Evolutionary conservation across 2,329 filamentous ascomycete species (phyloP).

Genomic region (Pseudohalonectria lignicola): DNA sequence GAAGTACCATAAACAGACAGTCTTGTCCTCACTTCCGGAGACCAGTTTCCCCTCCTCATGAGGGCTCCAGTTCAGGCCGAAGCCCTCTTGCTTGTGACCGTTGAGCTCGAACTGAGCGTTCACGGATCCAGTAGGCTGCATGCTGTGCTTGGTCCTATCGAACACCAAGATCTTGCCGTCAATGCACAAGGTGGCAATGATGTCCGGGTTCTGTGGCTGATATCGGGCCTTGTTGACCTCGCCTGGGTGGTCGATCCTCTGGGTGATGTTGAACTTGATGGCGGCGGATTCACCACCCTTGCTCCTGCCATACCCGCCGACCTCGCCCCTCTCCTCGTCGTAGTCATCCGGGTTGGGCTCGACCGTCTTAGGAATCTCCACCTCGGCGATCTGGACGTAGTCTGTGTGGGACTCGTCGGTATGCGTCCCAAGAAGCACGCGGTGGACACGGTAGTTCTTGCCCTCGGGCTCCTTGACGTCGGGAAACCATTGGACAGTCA

Average conservation of each 20-base stretch:
- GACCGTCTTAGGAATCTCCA: conserved; percentile 77
- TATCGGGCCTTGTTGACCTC: conserved; percentile 99
- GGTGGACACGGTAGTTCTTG: conserved; percentile 79
- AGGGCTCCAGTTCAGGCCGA: conserved; percentile 87
- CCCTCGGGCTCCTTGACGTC: conserved; percentile 82
- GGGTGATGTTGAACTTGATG: conserved; percentile 84
- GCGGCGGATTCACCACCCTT: conserved; percentile 49
- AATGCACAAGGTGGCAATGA: conserved; percentile 86
- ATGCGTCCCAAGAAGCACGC: conserved; percentile 87
- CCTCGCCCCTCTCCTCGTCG: conserved; percentile 83
- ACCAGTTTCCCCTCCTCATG: conserved; percentile 71
- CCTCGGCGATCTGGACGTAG: conserved; percentile 88
- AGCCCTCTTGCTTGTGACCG: conserved; percentile 82
- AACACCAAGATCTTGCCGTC: conserved; percentile 86
- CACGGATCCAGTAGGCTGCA: conserved; percentile 60
- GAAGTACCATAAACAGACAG: conserved; percentile 76
- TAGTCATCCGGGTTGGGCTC: conserved; percentile 71
- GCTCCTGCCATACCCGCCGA: conserved; percentile 75
- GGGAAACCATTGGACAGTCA: conserved; percentile 97
- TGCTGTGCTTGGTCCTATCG: conserved; percentile 88
- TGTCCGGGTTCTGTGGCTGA: conserved; percentile 92
- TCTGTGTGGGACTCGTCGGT: conserved; percentile 79
- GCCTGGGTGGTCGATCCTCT: conserved; percentile 91
- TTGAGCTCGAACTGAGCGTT: conserved; percentile 76
- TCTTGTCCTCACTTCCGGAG: conserved; percentile 85